Percentiles rank a stretch among this genome's conserved stretches.
Conservation (phyloP, 2,329 filamentous ascomycete species). For the Beauveria bassiana region DNA sequence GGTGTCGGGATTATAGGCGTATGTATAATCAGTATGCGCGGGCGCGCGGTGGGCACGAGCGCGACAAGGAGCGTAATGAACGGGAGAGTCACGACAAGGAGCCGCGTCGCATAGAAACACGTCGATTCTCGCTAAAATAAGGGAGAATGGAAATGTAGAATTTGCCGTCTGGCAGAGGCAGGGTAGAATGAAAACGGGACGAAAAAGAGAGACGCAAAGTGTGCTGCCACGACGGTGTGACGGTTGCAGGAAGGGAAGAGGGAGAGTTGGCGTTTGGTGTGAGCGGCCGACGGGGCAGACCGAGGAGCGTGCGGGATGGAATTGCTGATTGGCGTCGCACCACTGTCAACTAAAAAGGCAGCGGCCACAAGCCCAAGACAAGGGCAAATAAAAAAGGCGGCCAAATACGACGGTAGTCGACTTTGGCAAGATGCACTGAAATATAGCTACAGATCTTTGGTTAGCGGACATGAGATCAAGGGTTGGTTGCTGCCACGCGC, state of each 20-base stretch:
- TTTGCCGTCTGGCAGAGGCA: not conserved
- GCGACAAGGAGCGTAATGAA: conserved; percentile 2
- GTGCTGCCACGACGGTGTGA: not conserved
- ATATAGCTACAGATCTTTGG: not conserved
- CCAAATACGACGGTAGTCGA: too few species aligned
- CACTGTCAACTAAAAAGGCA: not conserved
- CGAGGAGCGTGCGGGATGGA: conserved; percentile 1
- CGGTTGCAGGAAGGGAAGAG: not conserved
- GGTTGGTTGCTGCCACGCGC: too few species aligned
- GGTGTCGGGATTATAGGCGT: not conserved
- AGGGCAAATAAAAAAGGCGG: not conserved
- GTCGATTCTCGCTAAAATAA: not conserved
- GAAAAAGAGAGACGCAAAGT: not conserved
- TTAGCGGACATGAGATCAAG: not conserved
- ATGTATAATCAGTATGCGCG: not conserved
- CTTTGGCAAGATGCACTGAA: not conserved
- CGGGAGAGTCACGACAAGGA: not conserved
- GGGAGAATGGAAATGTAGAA: not conserved
- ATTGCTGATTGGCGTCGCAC: conserved; percentile 5
- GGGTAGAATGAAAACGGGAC: not conserved
- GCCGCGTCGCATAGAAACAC: conserved; percentile 6
- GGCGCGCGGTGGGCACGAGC: not conserved
- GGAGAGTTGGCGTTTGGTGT: not conserved
- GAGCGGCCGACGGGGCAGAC: not conserved
- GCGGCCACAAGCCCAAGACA: not conserved